These are phyloP conservation scores for Coprinellus aureogranulatus DNA, from an alignment of 768 basidiomycete genomes.

Conservation along the genomic window DNA sequence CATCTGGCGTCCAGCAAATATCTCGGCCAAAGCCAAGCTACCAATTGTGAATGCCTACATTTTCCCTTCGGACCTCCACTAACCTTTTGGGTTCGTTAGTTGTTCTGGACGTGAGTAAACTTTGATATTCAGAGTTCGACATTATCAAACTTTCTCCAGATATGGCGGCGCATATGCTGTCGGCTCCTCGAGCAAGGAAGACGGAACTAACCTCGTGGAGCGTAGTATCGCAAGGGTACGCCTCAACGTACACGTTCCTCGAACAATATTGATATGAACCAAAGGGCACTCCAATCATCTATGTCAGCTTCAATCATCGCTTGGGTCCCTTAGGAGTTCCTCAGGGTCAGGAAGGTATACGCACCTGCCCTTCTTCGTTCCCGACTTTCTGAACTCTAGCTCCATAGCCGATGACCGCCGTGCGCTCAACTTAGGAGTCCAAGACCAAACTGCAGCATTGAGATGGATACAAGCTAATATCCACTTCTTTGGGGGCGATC, in stretches of 20 bases:
- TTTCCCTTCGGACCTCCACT: neutral
- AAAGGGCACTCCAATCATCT: constrained; percentile 43
- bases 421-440: constrained; percentile 40
- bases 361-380: neutral
- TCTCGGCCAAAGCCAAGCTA: constrained; percentile 18
- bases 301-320: constrained; percentile 40
- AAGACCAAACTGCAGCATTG: constrained; percentile 44
- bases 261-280: neutral
- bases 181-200: constrained; percentile 27
- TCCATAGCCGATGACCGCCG: constrained; percentile 23
- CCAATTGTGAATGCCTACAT: neutral
- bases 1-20: constrained; percentile 48
- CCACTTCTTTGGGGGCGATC: constrained; percentile 56
- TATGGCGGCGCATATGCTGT: constrained; percentile 33
- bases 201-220: constrained; percentile 33
- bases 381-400: neutral
- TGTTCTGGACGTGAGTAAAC: constrained; percentile 38
- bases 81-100: constrained; percentile 14
- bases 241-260: neutral
- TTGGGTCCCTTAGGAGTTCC: constrained; percentile 48
- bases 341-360: constrained; percentile 34
- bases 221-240: constrained; percentile 35
- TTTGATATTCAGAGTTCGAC: neutral
- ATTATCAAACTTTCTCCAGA: constrained; percentile 10
- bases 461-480: constrained; percentile 63